phyloP scores from a whole-genome alignment of 2,329 filamentous ascomycete genomes.

The Trichothecium roseum region DNA sequence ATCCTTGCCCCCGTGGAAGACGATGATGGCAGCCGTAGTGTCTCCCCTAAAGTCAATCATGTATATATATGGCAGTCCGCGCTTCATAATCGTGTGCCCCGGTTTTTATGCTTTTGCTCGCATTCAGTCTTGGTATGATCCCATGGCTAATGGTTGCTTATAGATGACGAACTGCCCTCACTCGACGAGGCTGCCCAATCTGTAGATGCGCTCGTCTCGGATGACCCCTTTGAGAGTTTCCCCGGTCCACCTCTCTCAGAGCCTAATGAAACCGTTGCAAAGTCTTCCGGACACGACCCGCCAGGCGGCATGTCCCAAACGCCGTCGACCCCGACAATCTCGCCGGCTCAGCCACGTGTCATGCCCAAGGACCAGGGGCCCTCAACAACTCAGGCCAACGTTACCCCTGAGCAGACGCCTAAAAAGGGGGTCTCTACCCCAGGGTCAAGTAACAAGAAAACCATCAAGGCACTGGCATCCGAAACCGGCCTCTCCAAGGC shows the following conservation, averaged over 20 bases:
- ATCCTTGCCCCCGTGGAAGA: slow-evolving; percentile 39
- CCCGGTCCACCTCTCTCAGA: background rate
- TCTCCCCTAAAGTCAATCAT: slow-evolving; percentile 29
- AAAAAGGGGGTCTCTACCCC: slow-evolving; percentile 12
- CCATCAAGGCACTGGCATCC: slow-evolving; percentile 31
- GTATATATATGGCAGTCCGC: slow-evolving; percentile 25
- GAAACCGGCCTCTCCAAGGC: slow-evolving; percentile 37
- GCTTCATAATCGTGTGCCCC: slow-evolving; percentile 3
- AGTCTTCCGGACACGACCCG: too few relatives aligned
- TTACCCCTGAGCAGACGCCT: slow-evolving; percentile 23
- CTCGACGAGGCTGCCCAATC: slow-evolving; percentile 51
- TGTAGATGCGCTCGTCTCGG: slow-evolving; percentile 61
- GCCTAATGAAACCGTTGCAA: background rate
- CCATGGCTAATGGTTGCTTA: slow-evolving; percentile 29
- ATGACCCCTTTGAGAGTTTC: slow-evolving; percentile 26
- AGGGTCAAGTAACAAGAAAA: slow-evolving; percentile 26
- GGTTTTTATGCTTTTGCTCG: slow-evolving; percentile 13
- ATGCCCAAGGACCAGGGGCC: too few relatives aligned
- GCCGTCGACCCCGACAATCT: too few relatives aligned
- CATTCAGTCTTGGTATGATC: slow-evolving; percentile 4
- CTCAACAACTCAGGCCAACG: too few relatives aligned
- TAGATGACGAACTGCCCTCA: slow-evolving; percentile 54
- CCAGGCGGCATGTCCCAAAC: too few relatives aligned
- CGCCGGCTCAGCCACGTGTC: too few relatives aligned
- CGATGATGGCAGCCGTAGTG: slow-evolving; percentile 50